Base-by-base conservation (phyloP, 495 filamentous ascomycete species). In the Hypoxylon subgilvum region DNA sequence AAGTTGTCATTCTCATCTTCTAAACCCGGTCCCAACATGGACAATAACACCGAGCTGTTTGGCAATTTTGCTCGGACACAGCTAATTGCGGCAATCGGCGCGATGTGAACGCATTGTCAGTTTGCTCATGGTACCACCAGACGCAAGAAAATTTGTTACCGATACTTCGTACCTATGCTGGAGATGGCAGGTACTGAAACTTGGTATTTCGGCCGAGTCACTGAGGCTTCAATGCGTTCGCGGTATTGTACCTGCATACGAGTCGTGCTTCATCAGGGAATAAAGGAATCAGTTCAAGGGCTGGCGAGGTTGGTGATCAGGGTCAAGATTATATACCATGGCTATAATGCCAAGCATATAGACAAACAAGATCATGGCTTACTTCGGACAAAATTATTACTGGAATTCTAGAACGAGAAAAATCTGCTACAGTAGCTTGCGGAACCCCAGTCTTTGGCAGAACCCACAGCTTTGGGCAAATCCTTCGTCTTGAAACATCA, bases 241-340 rank as follows among this genome's bases (percentile, higher is more conserved):
- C 22, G 13, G 30, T 19, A 6, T 48, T 36, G 18, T 36, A 32
- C 17, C 23, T 27, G n/a, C 8, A 8, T 27, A 38, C 2, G 3
- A 27, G 13, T 28, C 4, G 16, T 27, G 34, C n/a, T n/a, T 4
- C 25, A 6, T 19, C n/a, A n/a, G n/a, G n/a, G n/a, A 19, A n/a
- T 25, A 16, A 23, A 23, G 22, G 22, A 35, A 16, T 28, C n/a
- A 13, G 31, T 16, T 3, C 39, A 40, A 52, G 40, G 47, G 34
- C 40, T 46, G 32, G 18, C 17, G 13, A 19, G 32, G 25, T 40
- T n/a, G 31, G 42, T 8, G 16, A 7, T 36, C 12, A 25, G 44
- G 21, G 38, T 43, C 49, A 48, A 54, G 57, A 54, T 54, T 22
- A 21, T 10, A 46, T 49, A 54, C 56, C 56, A 52, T 59, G 56